Conservation (phyloP, 768 basidiomycete genomes). For the Gloeopeniophorella convolvens region DNA sequence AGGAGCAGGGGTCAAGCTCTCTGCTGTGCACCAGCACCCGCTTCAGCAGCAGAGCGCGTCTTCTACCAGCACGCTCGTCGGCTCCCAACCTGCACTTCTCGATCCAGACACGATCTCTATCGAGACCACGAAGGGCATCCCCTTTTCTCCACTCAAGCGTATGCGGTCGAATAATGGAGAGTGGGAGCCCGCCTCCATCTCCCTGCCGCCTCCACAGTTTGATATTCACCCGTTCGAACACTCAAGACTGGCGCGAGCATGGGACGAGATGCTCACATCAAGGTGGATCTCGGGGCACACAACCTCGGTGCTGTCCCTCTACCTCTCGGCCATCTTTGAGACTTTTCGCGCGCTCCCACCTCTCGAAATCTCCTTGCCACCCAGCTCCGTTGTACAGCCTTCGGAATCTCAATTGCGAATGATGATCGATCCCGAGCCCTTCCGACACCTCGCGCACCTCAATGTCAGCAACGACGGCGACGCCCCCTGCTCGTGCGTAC, state of each 20-base stretch:
- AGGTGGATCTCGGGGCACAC: conserved; percentile 16
- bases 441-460: conserved; percentile 14
- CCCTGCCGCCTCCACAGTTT: background rate
- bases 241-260: conserved; percentile 16
- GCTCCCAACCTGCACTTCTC: background rate
- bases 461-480: conserved; percentile 12
- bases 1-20: background rate
- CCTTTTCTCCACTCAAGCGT: background rate
- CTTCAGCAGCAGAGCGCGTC: background rate
- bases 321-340: conserved; percentile 17
- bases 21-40: background rate
- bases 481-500: conserved; percentile 2
- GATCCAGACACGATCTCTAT: background rate
- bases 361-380: conserved; percentile 13
- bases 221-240: conserved; percentile 14
- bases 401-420: background rate
- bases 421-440: conserved; percentile 18
- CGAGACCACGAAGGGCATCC: background rate
- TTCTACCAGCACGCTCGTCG: background rate
- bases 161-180: background rate
- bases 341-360: conserved; percentile 17
- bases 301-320: conserved; percentile 19
- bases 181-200: background rate
- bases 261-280: conserved; percentile 19
- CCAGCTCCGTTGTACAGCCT: background rate